These are phyloP conservation scores for Fusarium mexicanum DNA, from an alignment of 2,329 filamentous ascomycete genomes.

Conservation along the genomic window DNA sequence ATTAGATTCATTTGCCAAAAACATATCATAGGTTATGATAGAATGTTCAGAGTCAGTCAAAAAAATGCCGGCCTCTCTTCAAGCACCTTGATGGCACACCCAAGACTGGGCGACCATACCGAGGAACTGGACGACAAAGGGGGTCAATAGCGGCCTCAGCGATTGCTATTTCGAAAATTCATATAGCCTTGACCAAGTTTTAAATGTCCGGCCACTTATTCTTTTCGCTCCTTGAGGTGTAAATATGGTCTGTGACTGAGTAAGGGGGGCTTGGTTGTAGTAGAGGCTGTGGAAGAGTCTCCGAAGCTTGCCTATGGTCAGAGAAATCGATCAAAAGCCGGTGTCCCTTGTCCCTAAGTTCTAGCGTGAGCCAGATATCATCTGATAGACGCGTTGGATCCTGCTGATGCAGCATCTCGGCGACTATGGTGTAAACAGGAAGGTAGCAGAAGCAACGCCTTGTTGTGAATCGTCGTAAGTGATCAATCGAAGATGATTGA, in stretches of 20 bases:
- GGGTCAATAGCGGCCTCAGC: neutral
- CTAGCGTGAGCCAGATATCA: neutral
- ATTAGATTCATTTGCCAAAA: neutral
- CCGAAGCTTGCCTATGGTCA: neutral
- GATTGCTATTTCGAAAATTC: neutral
- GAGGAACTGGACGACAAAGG: neutral
- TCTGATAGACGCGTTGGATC: neutral
- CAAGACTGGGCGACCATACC: neutral
- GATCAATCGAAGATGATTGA: neutral
- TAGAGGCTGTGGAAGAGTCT: neutral
- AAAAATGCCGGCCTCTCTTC: neutral
- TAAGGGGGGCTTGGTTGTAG: neutral
- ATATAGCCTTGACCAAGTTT: neutral
- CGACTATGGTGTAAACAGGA: slow-evolving; percentile 1
- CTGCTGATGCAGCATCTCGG: neutral
- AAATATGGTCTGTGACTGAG: neutral
- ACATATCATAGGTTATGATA: neutral
- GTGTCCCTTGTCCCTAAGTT: neutral
- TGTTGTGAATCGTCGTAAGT: neutral
- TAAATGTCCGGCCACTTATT: neutral
- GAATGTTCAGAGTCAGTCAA: neutral
- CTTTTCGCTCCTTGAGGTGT: neutral
- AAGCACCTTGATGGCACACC: neutral
- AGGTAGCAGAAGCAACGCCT: neutral
- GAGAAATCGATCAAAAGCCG: neutral